Evolutionary conservation across 768 basidiomycete genomes (phyloP), one percentile per base, ranked within the genome.

Genomic region (Naganishia vaughanmartiniae): DNA sequence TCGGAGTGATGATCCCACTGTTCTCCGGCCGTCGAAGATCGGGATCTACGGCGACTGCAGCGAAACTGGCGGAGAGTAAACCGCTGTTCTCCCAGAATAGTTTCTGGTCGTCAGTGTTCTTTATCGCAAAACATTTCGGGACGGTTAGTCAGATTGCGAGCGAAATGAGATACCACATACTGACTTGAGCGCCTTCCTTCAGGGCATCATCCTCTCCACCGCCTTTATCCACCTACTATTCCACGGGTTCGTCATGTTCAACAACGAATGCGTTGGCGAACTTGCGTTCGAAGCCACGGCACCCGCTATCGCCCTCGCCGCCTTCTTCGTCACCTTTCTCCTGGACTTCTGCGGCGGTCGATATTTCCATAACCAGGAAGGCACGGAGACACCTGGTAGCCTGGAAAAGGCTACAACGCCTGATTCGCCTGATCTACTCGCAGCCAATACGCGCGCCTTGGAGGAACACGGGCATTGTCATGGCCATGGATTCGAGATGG

Each of bases 211-310:
- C 70, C 66, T 81, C 31, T 76, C 77, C 1, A 81, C 80, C 0
- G 81, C 81, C 0, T 81, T 79, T 65, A 77, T 79, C 60, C 82
- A 82, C 63, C 76, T 83, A 0, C 76, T 82, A 0, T 78, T 75
- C 69, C 82, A 82, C 73, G 73, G 77, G n/a, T 81, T 82, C 65
- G 72, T 81, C 74, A 81, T 81, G 81, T 81, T 80, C 70, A 65
- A 69, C 31, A 79, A 81, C 70, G 73, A 75, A 30, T 81, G 81
- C 69, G 67, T 81, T 36, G 81, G 81, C 0, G 73, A 80, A 15
- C 72, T 81, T 21, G 70, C 39, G 0, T 82, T 78, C 70, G 81
- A 82, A 55, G 78, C 82, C 0, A 78, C 77, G 6, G 79, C 81
- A 1, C 74, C 80, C 0, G 80, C 82, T 0, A 82, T 83, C 58